phyloP scores from a whole-genome alignment of 345 rosid genomes.

The Angophora floribunda region DNA sequence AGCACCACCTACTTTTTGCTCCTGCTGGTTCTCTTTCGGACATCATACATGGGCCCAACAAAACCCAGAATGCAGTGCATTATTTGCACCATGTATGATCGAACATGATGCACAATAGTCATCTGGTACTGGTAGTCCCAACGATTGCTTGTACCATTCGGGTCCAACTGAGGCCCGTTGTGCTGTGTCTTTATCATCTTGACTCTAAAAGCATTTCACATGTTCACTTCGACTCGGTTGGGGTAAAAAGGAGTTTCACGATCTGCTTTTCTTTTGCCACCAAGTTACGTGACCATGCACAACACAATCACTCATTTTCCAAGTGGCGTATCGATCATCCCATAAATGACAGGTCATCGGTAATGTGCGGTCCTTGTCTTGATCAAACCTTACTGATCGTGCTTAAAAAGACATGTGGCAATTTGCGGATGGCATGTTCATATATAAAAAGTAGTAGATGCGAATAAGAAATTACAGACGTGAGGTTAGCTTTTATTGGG shows the following conservation, averaged over 20 bases:
- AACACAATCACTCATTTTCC: not conserved
- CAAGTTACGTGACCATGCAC: not conserved
- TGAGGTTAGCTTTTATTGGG: not conserved
- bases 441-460: not conserved
- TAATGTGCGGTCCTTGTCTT: not conserved
- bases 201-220: not conserved
- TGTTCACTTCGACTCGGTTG: not conserved
- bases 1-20: not conserved
- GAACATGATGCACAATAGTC: not conserved
- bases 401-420: not conserved
- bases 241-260: not conserved
- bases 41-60: not conserved
- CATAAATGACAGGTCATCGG: not conserved
- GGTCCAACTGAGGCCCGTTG: not conserved
- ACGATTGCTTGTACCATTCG: not conserved
- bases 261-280: not conserved
- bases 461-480: not conserved
- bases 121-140: not conserved
- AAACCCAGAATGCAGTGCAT: not conserved
- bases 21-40: not conserved
- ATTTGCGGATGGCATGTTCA: not conserved
- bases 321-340: not conserved
- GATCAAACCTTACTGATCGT: not conserved
- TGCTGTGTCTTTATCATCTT: not conserved
- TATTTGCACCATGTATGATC: not conserved